Evolutionary conservation across 2,329 filamentous ascomycete genomes (phyloP).

Genomic region (Cordyceps cateniannulata): DNA sequence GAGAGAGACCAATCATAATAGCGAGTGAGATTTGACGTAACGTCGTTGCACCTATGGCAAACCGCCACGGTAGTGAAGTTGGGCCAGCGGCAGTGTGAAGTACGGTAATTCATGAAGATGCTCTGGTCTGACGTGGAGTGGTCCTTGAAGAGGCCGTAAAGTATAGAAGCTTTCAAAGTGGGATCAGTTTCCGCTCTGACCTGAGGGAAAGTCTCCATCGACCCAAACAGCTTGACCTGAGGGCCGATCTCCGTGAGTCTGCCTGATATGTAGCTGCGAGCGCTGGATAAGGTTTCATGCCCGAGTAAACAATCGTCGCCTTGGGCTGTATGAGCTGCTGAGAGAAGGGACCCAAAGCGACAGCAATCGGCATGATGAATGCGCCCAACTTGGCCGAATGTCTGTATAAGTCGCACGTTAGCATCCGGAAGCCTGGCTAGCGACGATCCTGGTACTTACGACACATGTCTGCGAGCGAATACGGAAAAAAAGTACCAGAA

Average conservation of each 20-base stretch:
- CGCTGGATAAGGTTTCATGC: background rate
- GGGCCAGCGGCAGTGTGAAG: conserved; percentile 18
- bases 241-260: background rate
- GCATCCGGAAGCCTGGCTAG: background rate
- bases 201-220: background rate
- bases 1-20: background rate
- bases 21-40: conserved; percentile 14
- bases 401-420: background rate
- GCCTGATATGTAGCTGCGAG: background rate
- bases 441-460: conserved; percentile 9
- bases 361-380: background rate
- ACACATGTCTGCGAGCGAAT: background rate
- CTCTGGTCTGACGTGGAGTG: conserved; percentile 6
- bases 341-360: background rate
- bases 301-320: background rate
- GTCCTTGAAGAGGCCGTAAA: conserved; percentile 12
- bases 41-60: conserved; percentile 17
- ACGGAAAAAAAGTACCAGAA: conserved; percentile 14
- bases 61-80: conserved; percentile 18
- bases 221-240: background rate
- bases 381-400: background rate
- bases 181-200: background rate
- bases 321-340: background rate
- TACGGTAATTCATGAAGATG: conserved; percentile 10
- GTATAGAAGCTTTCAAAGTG: conserved; percentile 7